phyloP scores from a whole-genome alignment of 2,329 filamentous ascomycete genomes.

The Didymosphaeria variabile region DNA sequence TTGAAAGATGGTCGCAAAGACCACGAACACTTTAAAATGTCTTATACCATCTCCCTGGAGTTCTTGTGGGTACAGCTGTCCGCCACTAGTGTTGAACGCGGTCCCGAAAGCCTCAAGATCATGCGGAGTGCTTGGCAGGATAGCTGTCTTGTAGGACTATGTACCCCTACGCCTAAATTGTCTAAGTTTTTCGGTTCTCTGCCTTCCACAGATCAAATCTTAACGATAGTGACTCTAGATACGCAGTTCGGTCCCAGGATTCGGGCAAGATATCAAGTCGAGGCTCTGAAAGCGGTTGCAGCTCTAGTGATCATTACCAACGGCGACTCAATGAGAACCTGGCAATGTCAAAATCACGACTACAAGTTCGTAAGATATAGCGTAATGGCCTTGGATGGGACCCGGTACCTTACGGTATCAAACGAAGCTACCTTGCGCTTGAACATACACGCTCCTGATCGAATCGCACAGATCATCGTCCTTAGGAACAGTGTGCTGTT shows the following conservation, averaged over 20 bases:
- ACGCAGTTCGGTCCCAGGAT: conserved; percentile 18
- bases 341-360: neutral
- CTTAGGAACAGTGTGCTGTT: neutral
- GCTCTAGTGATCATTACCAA: conserved; percentile 17
- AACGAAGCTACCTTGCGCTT: neutral
- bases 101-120: conserved; percentile 13
- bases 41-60: conserved; percentile 21
- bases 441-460: neutral
- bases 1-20: conserved; percentile 3
- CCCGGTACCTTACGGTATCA: neutral
- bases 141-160: neutral
- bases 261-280: conserved; percentile 15
- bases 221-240: conserved; percentile 23
- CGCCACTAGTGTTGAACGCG: neutral
- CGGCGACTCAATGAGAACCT: conserved; percentile 18
- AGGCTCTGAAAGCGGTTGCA: conserved; percentile 8
- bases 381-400: neutral
- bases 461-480: neutral
- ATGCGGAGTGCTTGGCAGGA: conserved; percentile 17
- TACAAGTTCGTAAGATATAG: conserved; percentile 10
- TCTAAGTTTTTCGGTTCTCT: neutral
- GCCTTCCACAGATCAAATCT: conserved; percentile 1
- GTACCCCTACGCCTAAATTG: conserved; percentile 14
- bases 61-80: conserved; percentile 12
- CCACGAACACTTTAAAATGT: conserved; percentile 1